Percentiles rank a stretch among this genome's conserved stretches.
phyloP scores from a whole-genome alignment of 1,139 yeast genomes.

The Magnusiomyces magnusii region DNA sequence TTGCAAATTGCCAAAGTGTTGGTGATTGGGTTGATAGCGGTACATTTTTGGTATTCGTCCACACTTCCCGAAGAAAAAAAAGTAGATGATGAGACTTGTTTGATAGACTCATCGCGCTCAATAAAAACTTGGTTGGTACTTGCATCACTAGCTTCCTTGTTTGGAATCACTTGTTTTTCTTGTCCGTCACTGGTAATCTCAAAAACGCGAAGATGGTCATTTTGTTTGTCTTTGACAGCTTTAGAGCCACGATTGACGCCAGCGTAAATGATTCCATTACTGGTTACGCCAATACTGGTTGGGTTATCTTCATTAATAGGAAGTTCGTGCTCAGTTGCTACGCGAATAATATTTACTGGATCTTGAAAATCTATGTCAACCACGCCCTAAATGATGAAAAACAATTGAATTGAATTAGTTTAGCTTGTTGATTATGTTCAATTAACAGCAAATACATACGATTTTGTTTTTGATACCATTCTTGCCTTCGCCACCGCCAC shows the following conservation, averaged over 20 bases:
- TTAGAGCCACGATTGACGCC: conserved; percentile 67
- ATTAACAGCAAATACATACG: conserved; percentile 18
- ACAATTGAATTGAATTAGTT: no score
- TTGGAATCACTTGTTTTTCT: neutral
- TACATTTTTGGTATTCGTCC: conserved; percentile 28
- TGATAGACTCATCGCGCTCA: conserved; percentile 21
- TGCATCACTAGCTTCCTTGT: neutral
- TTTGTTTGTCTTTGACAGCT: conserved; percentile 52
- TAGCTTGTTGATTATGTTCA: no score
- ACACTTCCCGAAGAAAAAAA: conserved; percentile 16
- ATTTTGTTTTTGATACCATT: conserved; percentile 84
- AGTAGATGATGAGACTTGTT: conserved; percentile 9
- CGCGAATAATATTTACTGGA: conserved; percentile 7
- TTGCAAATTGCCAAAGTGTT: conserved; percentile 20
- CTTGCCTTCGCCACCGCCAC: conserved; percentile 94
- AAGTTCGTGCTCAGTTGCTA: conserved; percentile 21
- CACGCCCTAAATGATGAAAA: conserved; percentile 16
- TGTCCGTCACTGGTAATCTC: neutral
- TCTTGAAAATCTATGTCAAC: conserved; percentile 17
- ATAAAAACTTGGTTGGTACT: conserved; percentile 21
- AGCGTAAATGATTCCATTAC: conserved; percentile 43
- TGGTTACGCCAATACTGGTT: conserved; percentile 28
- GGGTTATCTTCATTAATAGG: conserved; percentile 30
- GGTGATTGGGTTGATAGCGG: conserved; percentile 17
- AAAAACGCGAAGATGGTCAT: conserved; percentile 67